Percentiles rank a stretch among this genome's conserved stretches.
Evolutionary conservation across 2,329 filamentous ascomycete species (phyloP).

Genomic region (Exophiala spinifera): DNA sequence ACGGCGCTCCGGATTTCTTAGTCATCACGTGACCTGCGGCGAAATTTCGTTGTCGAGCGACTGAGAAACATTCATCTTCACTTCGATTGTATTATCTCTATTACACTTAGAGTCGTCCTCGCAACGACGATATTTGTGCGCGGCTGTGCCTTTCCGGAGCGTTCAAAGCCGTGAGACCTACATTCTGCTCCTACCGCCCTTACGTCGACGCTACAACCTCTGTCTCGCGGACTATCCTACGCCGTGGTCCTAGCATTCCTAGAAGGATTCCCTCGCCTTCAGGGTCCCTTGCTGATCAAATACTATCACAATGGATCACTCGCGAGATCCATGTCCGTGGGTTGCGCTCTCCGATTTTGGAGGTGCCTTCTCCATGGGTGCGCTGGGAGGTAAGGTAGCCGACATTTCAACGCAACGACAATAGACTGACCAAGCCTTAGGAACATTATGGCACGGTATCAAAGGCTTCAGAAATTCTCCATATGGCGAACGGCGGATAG

Average conservation of each 20-base stretch:
- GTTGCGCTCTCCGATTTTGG: slow-evolving; percentile 97
- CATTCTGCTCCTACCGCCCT: not conserved
- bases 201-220: not conserved
- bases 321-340: slow-evolving; percentile 93
- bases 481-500: slow-evolving; percentile 91
- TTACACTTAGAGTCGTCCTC: too few relatives aligned
- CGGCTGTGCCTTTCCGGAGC: not conserved
- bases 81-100: not conserved
- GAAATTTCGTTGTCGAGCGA: not conserved
- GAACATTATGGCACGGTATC: slow-evolving; percentile 91
- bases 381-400: slow-evolving; percentile 15
- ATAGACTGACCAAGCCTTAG: slow-evolving; percentile 62
- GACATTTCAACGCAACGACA: not conserved
- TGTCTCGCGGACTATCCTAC: not conserved
- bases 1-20: not conserved
- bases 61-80: not conserved
- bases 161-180: not conserved
- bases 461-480: slow-evolving; percentile 90
- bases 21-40: not conserved
- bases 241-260: not conserved
- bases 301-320: slow-evolving; percentile 76
- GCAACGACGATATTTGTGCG: not conserved
- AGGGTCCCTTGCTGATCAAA: not conserved
- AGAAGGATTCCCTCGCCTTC: not conserved
- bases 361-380: slow-evolving; percentile 94